Percentiles rank a stretch among this genome's conserved stretches.
phyloP scores from a whole-genome alignment of 148 eudicot species.

The Selenicereus undatus region DNA sequence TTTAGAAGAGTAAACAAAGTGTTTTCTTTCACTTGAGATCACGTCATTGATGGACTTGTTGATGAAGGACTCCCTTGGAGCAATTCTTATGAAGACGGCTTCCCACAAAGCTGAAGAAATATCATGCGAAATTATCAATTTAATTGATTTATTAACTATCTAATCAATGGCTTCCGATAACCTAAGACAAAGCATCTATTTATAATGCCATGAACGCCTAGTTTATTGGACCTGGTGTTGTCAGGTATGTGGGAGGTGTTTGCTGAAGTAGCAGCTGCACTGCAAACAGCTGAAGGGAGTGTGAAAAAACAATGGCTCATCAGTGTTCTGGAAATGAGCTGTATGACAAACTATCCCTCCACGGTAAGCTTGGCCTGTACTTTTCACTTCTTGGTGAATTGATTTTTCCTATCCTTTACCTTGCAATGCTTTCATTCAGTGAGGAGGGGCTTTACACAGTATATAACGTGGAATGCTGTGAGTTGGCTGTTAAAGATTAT shows the following conservation, averaged over 20 bases:
- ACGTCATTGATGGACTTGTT: background rate
- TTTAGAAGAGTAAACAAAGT: background rate
- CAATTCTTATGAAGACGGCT: background rate
- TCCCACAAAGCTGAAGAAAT: background rate
- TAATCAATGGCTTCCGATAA: too few species aligned
- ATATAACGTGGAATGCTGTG: background rate
- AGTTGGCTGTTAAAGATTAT: background rate
- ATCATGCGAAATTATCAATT: background rate
- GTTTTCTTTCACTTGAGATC: background rate
- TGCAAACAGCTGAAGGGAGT: conserved; percentile 62
- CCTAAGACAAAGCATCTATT: too few species aligned
- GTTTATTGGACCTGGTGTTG: conserved; percentile 14
- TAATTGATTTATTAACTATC: too few species aligned
- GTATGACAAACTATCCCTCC: conserved; percentile 74
- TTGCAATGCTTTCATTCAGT: background rate
- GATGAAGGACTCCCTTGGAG: background rate
- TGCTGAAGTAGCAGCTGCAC: conserved; percentile 54
- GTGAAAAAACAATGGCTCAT: conserved; percentile 79
- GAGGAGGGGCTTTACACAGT: background rate
- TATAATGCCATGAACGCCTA: too few species aligned
- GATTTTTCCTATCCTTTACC: background rate
- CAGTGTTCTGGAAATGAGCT: conserved; percentile 72
- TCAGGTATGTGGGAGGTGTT: conserved; percentile 76
- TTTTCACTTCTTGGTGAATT: background rate
- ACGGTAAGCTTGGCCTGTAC: conserved; percentile 46